A percentile compares a stretch with the other conserved stretches of the same genome.
Evolutionary conservation across 768 basidiomycete species (phyloP).

Genomic region (Mycena amicta): DNA sequence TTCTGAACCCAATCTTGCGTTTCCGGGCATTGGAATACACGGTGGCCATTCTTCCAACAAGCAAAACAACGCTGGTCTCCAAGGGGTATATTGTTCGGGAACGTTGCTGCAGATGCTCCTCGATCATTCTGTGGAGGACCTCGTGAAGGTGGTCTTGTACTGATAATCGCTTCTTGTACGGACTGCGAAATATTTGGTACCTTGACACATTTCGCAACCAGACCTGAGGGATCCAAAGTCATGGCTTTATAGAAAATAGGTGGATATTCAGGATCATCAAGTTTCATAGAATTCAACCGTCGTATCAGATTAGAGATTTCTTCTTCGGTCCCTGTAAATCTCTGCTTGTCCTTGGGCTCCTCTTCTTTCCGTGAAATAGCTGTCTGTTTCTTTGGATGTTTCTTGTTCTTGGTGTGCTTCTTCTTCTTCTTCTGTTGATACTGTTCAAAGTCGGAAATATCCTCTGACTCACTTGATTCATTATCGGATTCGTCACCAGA

Average conservation of each 20-base stretch:
- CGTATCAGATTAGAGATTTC: slow-evolving; percentile 13
- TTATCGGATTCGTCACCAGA: slow-evolving; percentile 1
- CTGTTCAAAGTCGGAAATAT: slow-evolving; percentile 4
- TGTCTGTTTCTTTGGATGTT: no score
- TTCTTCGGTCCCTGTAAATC: not conserved
- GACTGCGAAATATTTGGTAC: not conserved
- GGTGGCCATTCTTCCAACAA: not conserved
- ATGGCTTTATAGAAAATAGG: slow-evolving; percentile 12
- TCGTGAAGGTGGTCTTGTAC: not conserved
- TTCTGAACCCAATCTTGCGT: not conserved
- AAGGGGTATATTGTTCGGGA: slow-evolving; percentile 2
- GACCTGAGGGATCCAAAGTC: slow-evolving; percentile 5
- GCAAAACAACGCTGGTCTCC: not conserved
- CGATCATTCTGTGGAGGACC: not conserved
- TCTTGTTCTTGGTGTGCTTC: slow-evolving; percentile 2
- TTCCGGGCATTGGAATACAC: not conserved
- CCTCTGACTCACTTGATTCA: not conserved
- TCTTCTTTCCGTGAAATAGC: not conserved
- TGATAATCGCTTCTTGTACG: not conserved
- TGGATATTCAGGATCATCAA: slow-evolving; percentile 19
- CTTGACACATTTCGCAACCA: not conserved
- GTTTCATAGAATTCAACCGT: slow-evolving; percentile 9
- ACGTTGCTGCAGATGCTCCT: not conserved
- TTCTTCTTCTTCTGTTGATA: slow-evolving; percentile 1
- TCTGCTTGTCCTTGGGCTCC: not conserved